phyloP scores from a whole-genome alignment of 1,284 basidiomycete genomes.

The Rhodotorula sp. region DNA sequence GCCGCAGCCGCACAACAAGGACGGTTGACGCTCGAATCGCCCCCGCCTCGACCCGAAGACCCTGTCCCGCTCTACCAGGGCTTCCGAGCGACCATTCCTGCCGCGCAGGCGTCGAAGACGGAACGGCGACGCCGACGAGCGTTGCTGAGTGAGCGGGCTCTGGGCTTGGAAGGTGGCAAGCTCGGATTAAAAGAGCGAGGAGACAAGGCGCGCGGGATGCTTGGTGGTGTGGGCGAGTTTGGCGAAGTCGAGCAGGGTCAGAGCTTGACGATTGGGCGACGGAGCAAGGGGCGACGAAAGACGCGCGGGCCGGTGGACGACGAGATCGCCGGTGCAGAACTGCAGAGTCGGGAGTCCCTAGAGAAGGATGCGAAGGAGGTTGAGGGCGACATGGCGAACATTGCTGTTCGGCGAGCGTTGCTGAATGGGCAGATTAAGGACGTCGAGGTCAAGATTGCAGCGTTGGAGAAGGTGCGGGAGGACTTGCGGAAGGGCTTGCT shows the following conservation, averaged over 20 bases:
- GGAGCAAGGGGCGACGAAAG: conserved; percentile 6
- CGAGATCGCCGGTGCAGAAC: conserved; percentile 58
- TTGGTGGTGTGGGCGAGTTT: conserved; percentile 54
- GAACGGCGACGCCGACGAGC: conserved; percentile 70
- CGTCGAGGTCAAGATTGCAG: conserved; percentile 82
- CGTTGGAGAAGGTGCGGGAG: conserved; percentile 74
- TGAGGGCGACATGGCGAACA: conserved; percentile 37
- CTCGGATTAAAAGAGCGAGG: conserved; percentile 76
- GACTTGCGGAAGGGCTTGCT: conserved; percentile 80
- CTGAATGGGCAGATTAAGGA: conserved; percentile 81
- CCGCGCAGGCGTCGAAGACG: conserved; percentile 70
- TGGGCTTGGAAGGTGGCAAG: conserved; percentile 63
- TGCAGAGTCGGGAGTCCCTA: conserved; percentile 16
- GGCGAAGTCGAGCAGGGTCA: conserved; percentile 62
- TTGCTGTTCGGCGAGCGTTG: conserved; percentile 50
- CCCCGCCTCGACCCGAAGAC: conserved; percentile 18
- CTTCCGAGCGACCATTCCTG: conserved; percentile 88
- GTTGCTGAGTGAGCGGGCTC: conserved; percentile 56
- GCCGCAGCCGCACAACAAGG: neutral
- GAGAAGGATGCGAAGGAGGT: conserved; percentile 27
- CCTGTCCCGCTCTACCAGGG: conserved; percentile 63
- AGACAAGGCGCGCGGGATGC: conserved; percentile 69
- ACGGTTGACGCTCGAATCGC: conserved; percentile 1
- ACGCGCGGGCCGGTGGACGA: conserved; percentile 40
- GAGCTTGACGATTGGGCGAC: conserved; percentile 9